Percentiles rank a stretch among this genome's conserved stretches.
phyloP scores from a whole-genome alignment of 2,329 filamentous ascomycete species.

The Fusarium coffeatum region DNA sequence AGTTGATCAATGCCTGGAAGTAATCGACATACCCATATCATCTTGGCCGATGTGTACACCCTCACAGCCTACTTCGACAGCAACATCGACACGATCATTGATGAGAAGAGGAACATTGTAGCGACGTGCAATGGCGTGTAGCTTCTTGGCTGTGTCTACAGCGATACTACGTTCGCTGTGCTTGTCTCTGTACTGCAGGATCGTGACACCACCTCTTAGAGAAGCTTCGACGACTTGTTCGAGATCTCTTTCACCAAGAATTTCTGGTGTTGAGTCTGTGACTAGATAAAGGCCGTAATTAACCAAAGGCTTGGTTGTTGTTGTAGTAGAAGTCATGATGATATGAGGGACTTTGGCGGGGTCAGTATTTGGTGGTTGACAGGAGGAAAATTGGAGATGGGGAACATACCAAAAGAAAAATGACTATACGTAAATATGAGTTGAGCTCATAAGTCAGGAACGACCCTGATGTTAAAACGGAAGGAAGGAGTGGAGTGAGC shows the following conservation, averaged over 20 bases:
- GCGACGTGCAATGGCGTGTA: conserved; percentile 77
- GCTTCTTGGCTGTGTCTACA: conserved; percentile 74
- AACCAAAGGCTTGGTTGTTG: conserved; percentile 51
- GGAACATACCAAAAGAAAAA: background rate
- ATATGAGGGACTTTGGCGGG: conserved; percentile 10
- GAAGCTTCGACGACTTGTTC: conserved; percentile 79
- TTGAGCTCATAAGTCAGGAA: background rate
- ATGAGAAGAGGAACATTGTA: conserved; percentile 84
- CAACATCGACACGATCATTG: conserved; percentile 93
- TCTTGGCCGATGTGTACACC: conserved; percentile 96
- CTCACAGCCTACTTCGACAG: conserved; percentile 85
- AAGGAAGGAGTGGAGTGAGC: conserved; percentile 7
- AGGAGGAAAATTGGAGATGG: background rate
- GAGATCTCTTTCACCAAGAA: conserved; percentile 79
- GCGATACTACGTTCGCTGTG: conserved; percentile 77
- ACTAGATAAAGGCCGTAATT: conserved; percentile 91
- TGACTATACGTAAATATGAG: background rate
- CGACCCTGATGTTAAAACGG: background rate
- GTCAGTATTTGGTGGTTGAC: conserved; percentile 7
- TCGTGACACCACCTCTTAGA: conserved; percentile 81
- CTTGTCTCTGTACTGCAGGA: conserved; percentile 95
- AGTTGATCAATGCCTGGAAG: background rate
- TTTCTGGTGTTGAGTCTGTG: conserved; percentile 89
- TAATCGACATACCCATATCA: conserved; percentile 76
- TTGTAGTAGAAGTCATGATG: background rate